phyloP scores from a whole-genome alignment of 140 eudicot genomes.

The Senecio squalidus region DNA sequence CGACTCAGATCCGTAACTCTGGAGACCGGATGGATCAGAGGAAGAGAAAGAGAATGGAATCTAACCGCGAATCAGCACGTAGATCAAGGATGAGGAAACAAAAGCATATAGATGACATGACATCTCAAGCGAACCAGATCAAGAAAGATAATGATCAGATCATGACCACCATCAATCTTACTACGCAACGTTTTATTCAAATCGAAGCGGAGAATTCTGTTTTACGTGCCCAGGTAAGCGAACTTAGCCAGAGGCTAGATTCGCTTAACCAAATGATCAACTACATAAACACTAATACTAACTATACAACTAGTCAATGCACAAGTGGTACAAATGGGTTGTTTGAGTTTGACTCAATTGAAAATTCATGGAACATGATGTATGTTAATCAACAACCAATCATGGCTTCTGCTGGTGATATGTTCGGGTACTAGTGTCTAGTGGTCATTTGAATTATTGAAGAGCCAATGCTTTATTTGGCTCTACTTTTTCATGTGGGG shows the following conservation, averaged over 20 bases:
- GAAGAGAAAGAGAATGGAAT: slow-evolving; percentile 81
- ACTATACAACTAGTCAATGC: slow-evolving; percentile 20
- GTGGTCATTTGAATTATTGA: slow-evolving; percentile 2
- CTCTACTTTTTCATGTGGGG: slow-evolving; percentile 5
- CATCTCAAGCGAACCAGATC: slow-evolving; percentile 35
- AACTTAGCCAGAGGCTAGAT: slow-evolving; percentile 56
- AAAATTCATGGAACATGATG: slow-evolving; percentile 61
- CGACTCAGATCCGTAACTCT: slow-evolving; percentile 41
- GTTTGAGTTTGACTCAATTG: slow-evolving; percentile 27
- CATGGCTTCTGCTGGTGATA: slow-evolving; percentile 62
- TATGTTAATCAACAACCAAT: slow-evolving; percentile 61
- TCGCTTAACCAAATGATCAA: slow-evolving; percentile 62
- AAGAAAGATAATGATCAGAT: slow-evolving; percentile 55
- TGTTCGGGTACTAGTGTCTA: slow-evolving; percentile 44
- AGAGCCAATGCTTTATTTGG: slow-evolving; percentile 1
- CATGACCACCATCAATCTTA: slow-evolving; percentile 27
- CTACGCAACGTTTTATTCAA: slow-evolving; percentile 38
- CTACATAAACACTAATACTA: slow-evolving; percentile 30
- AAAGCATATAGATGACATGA: slow-evolving; percentile 56
- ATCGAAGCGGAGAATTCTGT: slow-evolving; percentile 78
- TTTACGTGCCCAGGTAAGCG: slow-evolving; percentile 70
- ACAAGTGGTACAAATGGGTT: slow-evolving; percentile 10
- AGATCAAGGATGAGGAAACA: slow-evolving; percentile 82
- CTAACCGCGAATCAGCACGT: slow-evolving; percentile 87
- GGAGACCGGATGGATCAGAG: slow-evolving; percentile 57